A percentile compares a stretch with the other conserved stretches of the same genome.
These are phyloP conservation scores for Pythium grandisporangium DNA, from an alignment of 352 stramenopile species.

Conservation along the genomic window DNA sequence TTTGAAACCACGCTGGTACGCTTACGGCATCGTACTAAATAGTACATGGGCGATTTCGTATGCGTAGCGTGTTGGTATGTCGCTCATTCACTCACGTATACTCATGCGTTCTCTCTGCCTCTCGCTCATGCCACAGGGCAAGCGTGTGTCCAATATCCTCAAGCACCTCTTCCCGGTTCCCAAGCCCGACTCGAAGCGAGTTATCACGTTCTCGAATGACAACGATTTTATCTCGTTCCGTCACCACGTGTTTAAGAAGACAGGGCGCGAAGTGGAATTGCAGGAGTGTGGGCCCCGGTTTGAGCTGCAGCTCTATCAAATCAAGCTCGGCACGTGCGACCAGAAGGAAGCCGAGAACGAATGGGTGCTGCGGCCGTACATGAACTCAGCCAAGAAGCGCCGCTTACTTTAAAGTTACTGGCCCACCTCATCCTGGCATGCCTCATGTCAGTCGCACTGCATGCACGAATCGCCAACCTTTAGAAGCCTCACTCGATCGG, in stretches of 20 bases:
- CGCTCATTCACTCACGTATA: no score
- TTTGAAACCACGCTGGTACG: constrained; percentile 89
- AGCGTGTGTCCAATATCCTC: constrained; percentile 95
- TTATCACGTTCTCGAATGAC: constrained; percentile 98
- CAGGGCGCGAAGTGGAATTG: constrained; percentile 87
- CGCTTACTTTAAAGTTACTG: constrained; percentile 69
- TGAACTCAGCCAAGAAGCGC: constrained; percentile 99
- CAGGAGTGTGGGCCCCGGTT: constrained; percentile 96
- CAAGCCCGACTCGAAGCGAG: constrained; percentile 92
- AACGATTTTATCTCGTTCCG: constrained; percentile 99
- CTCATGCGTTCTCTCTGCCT: no score
- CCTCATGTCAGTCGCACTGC: no score
- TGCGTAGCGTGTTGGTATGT: no score
- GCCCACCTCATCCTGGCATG: no score
- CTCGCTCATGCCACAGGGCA: constrained; percentile 46
- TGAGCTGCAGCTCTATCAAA: constrained; percentile 98
- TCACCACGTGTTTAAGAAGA: constrained; percentile 98
- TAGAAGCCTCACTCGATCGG: no score
- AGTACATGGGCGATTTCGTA: no score
- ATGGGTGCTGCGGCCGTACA: constrained; percentile 98
- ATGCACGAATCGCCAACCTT: no score
- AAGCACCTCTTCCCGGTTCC: constrained; percentile 99
- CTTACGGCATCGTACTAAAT: no score
- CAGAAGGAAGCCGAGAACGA: constrained; percentile 99
- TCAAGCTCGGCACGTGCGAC: constrained; percentile 97